Base-by-base conservation (phyloP, 2,329 filamentous ascomycete species). In the Penicillium aurantiogriseum region DNA sequence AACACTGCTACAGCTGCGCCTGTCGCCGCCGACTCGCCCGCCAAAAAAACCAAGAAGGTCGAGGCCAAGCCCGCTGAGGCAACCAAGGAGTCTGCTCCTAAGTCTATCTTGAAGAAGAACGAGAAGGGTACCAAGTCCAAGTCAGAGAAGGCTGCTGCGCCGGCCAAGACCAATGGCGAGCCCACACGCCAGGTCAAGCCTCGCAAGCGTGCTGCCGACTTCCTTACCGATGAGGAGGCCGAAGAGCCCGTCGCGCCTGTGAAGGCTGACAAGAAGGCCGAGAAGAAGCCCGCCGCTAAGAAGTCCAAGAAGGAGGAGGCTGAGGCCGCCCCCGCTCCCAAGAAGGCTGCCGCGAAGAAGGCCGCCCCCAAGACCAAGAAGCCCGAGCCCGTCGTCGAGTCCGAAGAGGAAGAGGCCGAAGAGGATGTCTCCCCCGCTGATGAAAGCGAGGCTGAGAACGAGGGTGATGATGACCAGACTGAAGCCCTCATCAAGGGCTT, bases 21-120 rank as follows among this genome's bases (percentile, higher is more conserved):
- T 51, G 70, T 71, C 47, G 74, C 69, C 53, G 72, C 70, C 59
- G 81, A 83, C 51, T 64, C 75, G 25, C 83, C 83, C 40, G 81
- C 82, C 11, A 81, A 80, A 57, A 89, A 88, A 69, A 85, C 85
- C 27, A 88, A 88, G 69, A 79, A 78, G 63, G 72, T 70, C 61
- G 70, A 73, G 50, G 64, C 66, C 56, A 76, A 75, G 61, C 46
- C 67, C 51, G 54, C 65, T 46, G 65, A 74, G 49, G 38, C 62
- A 40, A 51, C 69, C 42, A 65, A 72, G 38, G 64, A 70, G 11
- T 36, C 54, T 31, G 43, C 65, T 27, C 65, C 71, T 36, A 73
- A 74, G 63, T 63, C 73, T 5, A 67, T 66, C 52, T 48, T 69
- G 58, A 75, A 76, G 58, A 72, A 69, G 63, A 65, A 67, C 39